Evolutionary conservation across 2,329 filamentous ascomycete species (phyloP).

Genomic region (Fusarium sp.): DNA sequence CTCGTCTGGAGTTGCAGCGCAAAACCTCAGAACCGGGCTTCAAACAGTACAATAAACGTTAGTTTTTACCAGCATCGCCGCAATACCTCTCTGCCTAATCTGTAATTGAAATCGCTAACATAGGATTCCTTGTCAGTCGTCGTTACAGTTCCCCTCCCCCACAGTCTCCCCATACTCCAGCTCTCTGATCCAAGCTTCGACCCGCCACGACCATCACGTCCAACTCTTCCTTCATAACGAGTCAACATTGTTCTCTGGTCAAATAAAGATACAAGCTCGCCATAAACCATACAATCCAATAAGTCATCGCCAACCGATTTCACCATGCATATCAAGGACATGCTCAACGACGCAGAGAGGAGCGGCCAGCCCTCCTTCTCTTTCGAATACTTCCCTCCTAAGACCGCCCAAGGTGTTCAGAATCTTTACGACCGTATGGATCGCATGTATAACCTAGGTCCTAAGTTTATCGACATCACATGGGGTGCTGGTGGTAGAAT

Average conservation of each 20-base stretch:
- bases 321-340: slow-evolving; percentile 95
- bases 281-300: background rate
- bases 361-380: slow-evolving; percentile 90
- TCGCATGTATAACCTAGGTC: slow-evolving; percentile 94
- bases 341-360: slow-evolving; percentile 83
- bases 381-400: slow-evolving; percentile 99
- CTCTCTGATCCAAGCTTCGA: slow-evolving; percentile 25
- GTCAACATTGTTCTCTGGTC: background rate
- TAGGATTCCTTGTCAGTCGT: slow-evolving; percentile 12
- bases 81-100: background rate
- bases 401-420: slow-evolving; percentile 96
- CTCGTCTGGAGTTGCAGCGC: slow-evolving; percentile 43
- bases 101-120: slow-evolving; percentile 23
- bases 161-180: slow-evolving; percentile 22
- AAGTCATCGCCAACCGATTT: slow-evolving; percentile 17
- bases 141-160: slow-evolving; percentile 27
- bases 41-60: slow-evolving; percentile 15
- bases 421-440: slow-evolving; percentile 99
- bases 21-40: slow-evolving; percentile 12
- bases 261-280: background rate
- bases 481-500: slow-evolving; percentile 96
- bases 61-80: slow-evolving; percentile 4
- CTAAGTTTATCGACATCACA: slow-evolving; percentile 97
- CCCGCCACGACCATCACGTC: slow-evolving; percentile 12
- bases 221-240: background rate